These are phyloP conservation scores for Capsicum rhomboideum DNA, from an alignment of 257 asterid genomes.

Conservation along the genomic window DNA sequence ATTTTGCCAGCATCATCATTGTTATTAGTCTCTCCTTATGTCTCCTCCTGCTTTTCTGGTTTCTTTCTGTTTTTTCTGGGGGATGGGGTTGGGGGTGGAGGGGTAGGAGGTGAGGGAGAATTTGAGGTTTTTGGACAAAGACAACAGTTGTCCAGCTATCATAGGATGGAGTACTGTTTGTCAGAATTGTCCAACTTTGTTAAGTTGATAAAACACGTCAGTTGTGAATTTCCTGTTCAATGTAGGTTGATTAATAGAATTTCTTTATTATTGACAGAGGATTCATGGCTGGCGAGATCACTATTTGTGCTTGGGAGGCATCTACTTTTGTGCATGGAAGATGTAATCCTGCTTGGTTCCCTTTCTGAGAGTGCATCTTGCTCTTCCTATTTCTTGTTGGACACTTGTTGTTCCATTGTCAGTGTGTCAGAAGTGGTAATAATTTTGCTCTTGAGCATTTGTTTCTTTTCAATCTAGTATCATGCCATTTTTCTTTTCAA, in stretches of 20 bases:
- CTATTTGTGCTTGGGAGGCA: constrained; percentile 34
- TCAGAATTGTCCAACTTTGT: background rate
- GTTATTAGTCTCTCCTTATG: background rate
- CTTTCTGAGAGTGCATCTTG: constrained; percentile 21
- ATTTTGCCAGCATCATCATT: background rate
- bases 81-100: background rate
- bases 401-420: constrained; percentile 26
- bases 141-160: background rate
- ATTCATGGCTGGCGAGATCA: constrained; percentile 37
- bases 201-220: background rate
- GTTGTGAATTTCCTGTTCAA: background rate
- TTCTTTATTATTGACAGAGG: constrained; percentile 11
- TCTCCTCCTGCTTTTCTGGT: background rate
- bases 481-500: background rate
- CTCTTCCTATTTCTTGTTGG: constrained; percentile 22
- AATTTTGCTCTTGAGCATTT: background rate
- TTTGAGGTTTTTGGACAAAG: background rate
- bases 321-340: constrained; percentile 38
- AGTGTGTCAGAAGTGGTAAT: constrained; percentile 38
- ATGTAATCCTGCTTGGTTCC: constrained; percentile 26
- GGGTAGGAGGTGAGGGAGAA: background rate
- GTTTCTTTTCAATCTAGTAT: background rate
- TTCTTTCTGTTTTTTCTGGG: background rate
- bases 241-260: background rate
- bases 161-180: background rate